A percentile compares a stretch with the other conserved stretches of the same genome.
Evolutionary conservation across 352 stramenopile genomes (phyloP).

Genomic region (Pythium brassicae): DNA sequence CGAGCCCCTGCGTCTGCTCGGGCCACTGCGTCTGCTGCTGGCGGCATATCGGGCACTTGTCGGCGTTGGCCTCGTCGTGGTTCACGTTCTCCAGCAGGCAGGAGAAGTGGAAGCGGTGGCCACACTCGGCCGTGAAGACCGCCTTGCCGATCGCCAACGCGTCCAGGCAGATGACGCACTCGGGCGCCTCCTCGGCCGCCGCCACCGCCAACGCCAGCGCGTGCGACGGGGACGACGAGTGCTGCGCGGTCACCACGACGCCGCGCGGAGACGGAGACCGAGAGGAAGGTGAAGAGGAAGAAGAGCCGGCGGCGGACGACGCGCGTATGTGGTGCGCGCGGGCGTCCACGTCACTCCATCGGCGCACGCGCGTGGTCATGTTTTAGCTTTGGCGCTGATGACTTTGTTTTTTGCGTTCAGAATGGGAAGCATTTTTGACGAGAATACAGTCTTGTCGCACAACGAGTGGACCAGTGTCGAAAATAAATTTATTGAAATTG

Average conservation of each 20-base stretch:
- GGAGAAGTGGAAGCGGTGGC: conserved; percentile 83
- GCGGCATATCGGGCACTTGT: conserved; percentile 87
- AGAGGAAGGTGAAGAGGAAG: conserved; percentile 13
- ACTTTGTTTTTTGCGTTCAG: too few species aligned
- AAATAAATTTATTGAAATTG: too few species aligned
- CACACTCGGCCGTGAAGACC: conserved; percentile 83
- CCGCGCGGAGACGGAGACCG: conserved; percentile 3
- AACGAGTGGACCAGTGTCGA: too few species aligned
- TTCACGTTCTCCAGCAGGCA: conserved; percentile 87
- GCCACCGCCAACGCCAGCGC: conserved; percentile 1
- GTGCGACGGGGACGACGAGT: neutral
- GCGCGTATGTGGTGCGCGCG: conserved; percentile 22
- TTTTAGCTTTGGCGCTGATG: too few species aligned
- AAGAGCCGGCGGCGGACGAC: conserved; percentile 4
- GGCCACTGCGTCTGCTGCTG: conserved; percentile 82
- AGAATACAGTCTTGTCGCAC: too few species aligned
- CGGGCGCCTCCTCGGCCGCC: conserved; percentile 33
- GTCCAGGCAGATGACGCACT: conserved; percentile 86
- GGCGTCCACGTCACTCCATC: conserved; percentile 67
- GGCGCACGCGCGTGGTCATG: conserved; percentile 44
- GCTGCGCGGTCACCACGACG: neutral
- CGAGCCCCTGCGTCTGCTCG: conserved; percentile 78
- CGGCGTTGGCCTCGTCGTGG: conserved; percentile 84
- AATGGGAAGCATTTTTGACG: too few species aligned
- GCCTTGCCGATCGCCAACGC: conserved; percentile 57